Evolutionary conservation across 805 yeast species (phyloP), one percentile per base, ranked within the genome.

Genomic region (Nakazawaea wyomingensis): DNA sequence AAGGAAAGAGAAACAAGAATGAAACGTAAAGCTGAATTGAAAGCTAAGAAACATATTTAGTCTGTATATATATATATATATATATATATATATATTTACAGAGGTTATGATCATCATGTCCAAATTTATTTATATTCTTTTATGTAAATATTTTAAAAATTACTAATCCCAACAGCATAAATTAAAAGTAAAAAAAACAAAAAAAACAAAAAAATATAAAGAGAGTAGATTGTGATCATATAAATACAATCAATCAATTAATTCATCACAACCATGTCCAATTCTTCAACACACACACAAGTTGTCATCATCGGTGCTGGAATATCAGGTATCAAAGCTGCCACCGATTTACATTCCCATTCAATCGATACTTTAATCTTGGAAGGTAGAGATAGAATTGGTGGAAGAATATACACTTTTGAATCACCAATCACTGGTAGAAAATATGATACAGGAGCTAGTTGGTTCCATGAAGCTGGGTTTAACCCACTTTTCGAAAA

Each of bases 271-370:
- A n/a, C n/a, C n/a, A n/a, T n/a, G n/a, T 34, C 37, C n/a, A 35
- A 29, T 29, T 24, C 30, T 3, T 24, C 30, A 16, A 35, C 3
- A 8, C 44, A 44, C 29, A 17, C 18, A 19, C 33, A 53, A 11
- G 75, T 67, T 4, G 66, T 71, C 6, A 60, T 76, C 21, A 65
- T 76, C n/a, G 82, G 82, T 2, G 78, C 71, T 4, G 82, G 82
- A 7, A 66, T 76, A 33, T 55, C 80, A 1, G 82, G 81, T 0
- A 54, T 76, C 27, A 75, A 74, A 49, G 65, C 80, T 1, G 72
- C 76, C 2, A 47, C 61, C 4, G 72, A 71, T 28, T 59, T 73
- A 8, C 49, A 58, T 3, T 42, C 50, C 27, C 50, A 54, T 20
- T 67, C 67, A 3, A 50, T 65, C 16, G 72, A 72, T 47, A 60